Evolutionary conservation across 1,139 yeast genomes (phyloP), one percentile per base, ranked within the genome.

Genomic region (Tardiomyces digboiensis): DNA sequence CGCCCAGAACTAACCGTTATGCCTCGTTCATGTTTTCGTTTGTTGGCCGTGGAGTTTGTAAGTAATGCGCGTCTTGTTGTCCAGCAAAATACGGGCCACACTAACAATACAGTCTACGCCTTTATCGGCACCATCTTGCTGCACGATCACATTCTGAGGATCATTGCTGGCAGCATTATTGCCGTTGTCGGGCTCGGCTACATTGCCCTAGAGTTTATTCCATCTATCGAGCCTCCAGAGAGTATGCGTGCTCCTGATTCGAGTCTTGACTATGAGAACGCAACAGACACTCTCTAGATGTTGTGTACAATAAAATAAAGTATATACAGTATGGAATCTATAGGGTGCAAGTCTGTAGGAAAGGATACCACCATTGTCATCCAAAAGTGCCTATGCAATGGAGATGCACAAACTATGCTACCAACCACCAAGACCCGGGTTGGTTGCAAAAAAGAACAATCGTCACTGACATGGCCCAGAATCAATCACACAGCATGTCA

Each of bases 1-100:
- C 67, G 3, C 75, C 85, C 2, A 76, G 78, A 52, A 76, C 88
- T 8, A 73, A 78, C 53, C 73, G 77, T 13, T 86, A 80, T 59
- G 91, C 83, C 18, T 83, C 94, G 2, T 87, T 88, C 57, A 68
- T 84, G 53, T 84, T 83, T 61, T 84, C 94, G 14, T 87, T 87
- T 58, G 64, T 84, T 16, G 96, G 96, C 4, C 75, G 96, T 56
- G 96, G 95, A 19, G 59, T 79, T 13, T 77, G 78, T 74, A 68
- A 46, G 78, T 72, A 56, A 50, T n/a, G 19, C 21, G 12, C 29
- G 39, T 13, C 7, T 10, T 2, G 12, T 8, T 26, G 33, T 8
- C 14, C 7, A 22, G 18, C 21, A 18, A 19, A 29, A 19, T 7
- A 20, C 38, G 19, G 7, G 10, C 19, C 12, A 2, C 14, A 14